Evolutionary conservation across 2,329 filamentous ascomycete genomes (phyloP).

Genomic region (Calonectria hawksworthii): DNA sequence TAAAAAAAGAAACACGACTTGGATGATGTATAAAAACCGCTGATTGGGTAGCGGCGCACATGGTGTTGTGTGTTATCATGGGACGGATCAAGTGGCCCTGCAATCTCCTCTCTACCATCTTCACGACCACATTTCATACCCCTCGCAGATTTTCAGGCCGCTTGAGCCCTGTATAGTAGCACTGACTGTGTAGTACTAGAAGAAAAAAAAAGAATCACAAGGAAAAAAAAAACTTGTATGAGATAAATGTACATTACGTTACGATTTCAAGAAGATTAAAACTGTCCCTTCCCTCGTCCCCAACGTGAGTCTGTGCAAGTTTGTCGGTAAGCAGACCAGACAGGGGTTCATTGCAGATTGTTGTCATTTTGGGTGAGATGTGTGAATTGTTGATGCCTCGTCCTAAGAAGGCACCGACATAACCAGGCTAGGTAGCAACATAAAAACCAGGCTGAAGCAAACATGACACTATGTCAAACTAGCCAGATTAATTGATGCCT

Average conservation of each 20-base stretch:
- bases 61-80: slow-evolving; percentile 63
- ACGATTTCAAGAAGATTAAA: slow-evolving; percentile 1
- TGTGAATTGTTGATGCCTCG: not conserved
- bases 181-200: slow-evolving; percentile 49
- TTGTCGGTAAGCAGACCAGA: not conserved
- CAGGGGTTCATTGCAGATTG: not conserved
- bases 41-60: slow-evolving; percentile 57
- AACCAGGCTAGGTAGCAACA: not conserved
- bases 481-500: slow-evolving; percentile 13
- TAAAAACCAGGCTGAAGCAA: not conserved
- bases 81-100: slow-evolving; percentile 48
- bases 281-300: not conserved
- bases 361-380: not conserved
- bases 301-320: not conserved
- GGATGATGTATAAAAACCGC: slow-evolving; percentile 48
- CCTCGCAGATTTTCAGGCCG: slow-evolving; percentile 46
- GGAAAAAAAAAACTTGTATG: slow-evolving; percentile 32
- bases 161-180: slow-evolving; percentile 53
- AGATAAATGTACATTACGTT: slow-evolving; percentile 12
- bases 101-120: slow-evolving; percentile 53
- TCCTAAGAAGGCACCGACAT: not conserved
- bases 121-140: slow-evolving; percentile 47
- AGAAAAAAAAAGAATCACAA: slow-evolving; percentile 42
- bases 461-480: not conserved
- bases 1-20: slow-evolving; percentile 56